Evolutionary conservation across 2,329 filamentous ascomycete species (phyloP).

Genomic region (Bipolaris bicolor): DNA sequence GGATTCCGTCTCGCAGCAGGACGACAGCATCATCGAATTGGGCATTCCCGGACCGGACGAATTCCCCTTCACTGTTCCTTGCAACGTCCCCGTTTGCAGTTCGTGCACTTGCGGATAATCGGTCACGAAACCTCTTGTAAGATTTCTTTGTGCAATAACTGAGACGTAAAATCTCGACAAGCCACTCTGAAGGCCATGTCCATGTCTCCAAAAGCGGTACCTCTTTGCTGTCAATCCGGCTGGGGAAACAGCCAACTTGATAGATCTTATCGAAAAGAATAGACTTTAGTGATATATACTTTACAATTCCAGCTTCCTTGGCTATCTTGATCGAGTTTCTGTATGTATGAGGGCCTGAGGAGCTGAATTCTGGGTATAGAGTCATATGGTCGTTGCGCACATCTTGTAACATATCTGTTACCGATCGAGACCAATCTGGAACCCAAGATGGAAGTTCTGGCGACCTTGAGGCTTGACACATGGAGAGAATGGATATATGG

Average conservation of each 20-base stretch:
- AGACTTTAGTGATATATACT: not conserved
- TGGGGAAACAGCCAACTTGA: not conserved
- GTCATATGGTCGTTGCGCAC: not conserved
- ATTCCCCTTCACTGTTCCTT: not conserved
- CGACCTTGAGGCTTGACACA: not conserved
- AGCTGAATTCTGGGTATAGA: not conserved
- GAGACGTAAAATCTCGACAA: not conserved
- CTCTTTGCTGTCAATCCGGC: not conserved
- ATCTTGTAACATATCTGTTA: not conserved
- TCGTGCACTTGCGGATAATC: not conserved
- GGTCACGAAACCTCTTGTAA: not conserved
- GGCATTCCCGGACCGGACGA: not conserved
- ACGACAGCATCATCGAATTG: not conserved
- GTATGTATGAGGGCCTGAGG: not conserved
- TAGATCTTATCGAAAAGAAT: not conserved
- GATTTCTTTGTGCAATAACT: not conserved
- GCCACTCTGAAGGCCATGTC: not conserved
- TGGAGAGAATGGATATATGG: not conserved
- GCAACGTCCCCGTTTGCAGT: not conserved
- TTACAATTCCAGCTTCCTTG: not conserved
- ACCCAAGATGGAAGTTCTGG: not conserved
- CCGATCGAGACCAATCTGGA: constrained; percentile 1
- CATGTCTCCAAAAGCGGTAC: not conserved
- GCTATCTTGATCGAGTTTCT: not conserved
- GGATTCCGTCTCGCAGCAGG: not conserved